Evolutionary conservation across 140 eudicot species (phyloP), one percentile per base, ranked within the genome.

Genomic region (Erigeron philadelphicus): DNA sequence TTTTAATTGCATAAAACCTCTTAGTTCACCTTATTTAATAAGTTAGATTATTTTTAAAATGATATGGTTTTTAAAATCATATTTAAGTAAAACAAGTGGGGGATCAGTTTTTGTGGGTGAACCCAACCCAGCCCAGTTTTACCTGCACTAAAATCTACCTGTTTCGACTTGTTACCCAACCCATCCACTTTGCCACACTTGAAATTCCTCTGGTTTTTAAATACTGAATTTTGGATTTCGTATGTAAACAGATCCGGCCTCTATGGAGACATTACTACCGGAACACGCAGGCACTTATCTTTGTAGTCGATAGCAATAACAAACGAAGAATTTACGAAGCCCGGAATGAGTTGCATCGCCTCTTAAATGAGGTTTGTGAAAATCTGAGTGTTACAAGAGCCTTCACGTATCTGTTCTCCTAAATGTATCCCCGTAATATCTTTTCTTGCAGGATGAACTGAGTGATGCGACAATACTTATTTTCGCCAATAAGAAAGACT

Each of bases 241-340:
- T 68, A 15, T 15, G 11, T 71, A 8, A 61, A 82, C 79, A 82
- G 88, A 86, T 86, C 17, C 74, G 86, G 68, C 83, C 86, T 56
- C 38, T 86, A 65, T 86, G 93, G 93, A 83, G 81, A 74, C 80
- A 78, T 71, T 83, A 86, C 79, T 86, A 69, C 60, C 82, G 78
- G 61, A 79, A 78, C 54, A 80, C 86, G 4, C 81, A 80, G 8
- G 82, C 77, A 11, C 81, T 86, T 40, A 76, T 86, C 63, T 83
- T 82, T 44, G 91, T 80, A 35, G 85, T 82, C 31, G 88, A 86
- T 70, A 83, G 82, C 66, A 73, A 72, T 60, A 82, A 86, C 75
- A 73, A 60, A 79, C 70, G 63, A 49, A 79, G 89, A 74, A 78
- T 81, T 49, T 67, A 70, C 61, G 79, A 84, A 70, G 89, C 87